phyloP scores from a whole-genome alignment of 306 rosid species.

The Sechiopsis laciniata region DNA sequence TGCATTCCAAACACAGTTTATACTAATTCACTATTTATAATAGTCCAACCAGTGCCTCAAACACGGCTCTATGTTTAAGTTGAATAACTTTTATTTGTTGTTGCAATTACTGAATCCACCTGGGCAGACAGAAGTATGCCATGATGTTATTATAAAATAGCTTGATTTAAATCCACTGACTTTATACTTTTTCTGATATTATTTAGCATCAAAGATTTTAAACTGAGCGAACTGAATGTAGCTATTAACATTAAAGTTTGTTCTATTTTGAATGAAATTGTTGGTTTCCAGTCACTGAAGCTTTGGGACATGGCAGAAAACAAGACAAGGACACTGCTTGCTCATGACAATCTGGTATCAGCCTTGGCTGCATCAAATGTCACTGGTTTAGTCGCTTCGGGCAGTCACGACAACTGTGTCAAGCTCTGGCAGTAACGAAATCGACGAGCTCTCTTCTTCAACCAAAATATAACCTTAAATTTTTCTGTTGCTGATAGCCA shows the following conservation, averaged over 20 bases:
- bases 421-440: constrained; percentile 65
- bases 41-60: too few species aligned
- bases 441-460: constrained; percentile 5
- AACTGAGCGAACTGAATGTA: not conserved
- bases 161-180: not conserved
- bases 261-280: constrained; percentile 8
- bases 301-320: constrained; percentile 60
- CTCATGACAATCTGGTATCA: constrained; percentile 57
- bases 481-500: constrained; percentile 1
- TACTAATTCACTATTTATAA: too few species aligned
- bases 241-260: not conserved
- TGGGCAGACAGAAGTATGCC: not conserved
- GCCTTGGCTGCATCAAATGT: constrained; percentile 53
- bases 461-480: not conserved
- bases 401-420: constrained; percentile 57
- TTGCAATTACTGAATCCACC: not conserved
- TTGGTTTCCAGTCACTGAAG: constrained; percentile 44
- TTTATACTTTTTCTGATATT: constrained; percentile 1
- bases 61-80: not conserved
- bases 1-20: too few species aligned
- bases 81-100: not conserved
- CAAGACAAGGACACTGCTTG: constrained; percentile 41
- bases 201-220: not conserved
- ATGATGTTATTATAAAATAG: not conserved
- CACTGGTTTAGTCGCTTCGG: constrained; percentile 61